phyloP scores from a whole-genome alignment of 257 asterid genomes.

The Solanum lycopersicoides region DNA sequence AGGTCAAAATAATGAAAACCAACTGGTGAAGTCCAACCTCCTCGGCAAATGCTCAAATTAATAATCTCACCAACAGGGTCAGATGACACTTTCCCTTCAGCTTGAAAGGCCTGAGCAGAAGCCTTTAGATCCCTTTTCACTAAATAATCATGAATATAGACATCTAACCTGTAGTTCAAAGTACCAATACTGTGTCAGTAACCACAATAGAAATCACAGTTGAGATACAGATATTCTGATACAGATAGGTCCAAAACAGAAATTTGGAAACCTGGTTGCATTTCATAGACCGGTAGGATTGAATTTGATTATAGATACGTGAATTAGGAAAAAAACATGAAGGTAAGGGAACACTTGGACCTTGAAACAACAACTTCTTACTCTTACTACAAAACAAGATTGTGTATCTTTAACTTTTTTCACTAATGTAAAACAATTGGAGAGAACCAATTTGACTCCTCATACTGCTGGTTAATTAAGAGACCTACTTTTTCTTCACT shows the following conservation, averaged over 20 bases:
- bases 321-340: neutral
- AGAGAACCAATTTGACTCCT: neutral
- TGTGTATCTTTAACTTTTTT: neutral
- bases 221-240: neutral
- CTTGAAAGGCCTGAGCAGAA: constrained; percentile 93
- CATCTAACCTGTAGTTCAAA: constrained; percentile 67
- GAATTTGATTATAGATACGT: neutral
- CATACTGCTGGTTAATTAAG: neutral
- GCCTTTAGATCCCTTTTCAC: constrained; percentile 96
- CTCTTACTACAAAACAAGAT: neutral
- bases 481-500: neutral
- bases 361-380: neutral
- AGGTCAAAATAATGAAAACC: neutral
- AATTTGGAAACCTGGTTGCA: neutral
- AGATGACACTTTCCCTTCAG: constrained; percentile 96
- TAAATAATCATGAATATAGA: constrained; percentile 87
- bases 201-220: neutral
- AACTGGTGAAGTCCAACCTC: neutral
- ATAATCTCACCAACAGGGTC: constrained; percentile 86
- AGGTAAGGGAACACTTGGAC: neutral
- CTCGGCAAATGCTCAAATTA: neutral
- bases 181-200: neutral
- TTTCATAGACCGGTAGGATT: neutral
- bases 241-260: neutral
- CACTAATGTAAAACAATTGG: neutral